A percentile compares a stretch with the other conserved stretches of the same genome.
phyloP scores from a whole-genome alignment of 2,329 filamentous ascomycete genomes.

The Blastomyces percursus region DNA sequence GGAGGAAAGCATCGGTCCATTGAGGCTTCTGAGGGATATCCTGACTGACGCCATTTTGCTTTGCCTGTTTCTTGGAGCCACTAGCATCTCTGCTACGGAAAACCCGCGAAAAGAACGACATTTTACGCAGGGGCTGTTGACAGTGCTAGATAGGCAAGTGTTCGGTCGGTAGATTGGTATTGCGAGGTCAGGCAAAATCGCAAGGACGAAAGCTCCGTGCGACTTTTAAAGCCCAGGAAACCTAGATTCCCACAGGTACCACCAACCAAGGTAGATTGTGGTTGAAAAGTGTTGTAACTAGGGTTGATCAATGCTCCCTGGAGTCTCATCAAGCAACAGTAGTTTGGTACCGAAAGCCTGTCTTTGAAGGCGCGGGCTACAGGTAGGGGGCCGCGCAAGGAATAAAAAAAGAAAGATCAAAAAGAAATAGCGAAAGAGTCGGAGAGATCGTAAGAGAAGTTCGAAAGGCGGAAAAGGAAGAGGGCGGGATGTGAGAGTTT shows the following conservation, averaged over 20 bases:
- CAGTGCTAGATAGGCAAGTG: neutral
- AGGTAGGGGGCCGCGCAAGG: neutral
- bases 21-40: conserved; percentile 56
- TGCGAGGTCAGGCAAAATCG: neutral
- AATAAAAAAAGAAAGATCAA: neutral
- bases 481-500: neutral
- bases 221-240: neutral
- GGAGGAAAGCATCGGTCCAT: conserved; percentile 82
- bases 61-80: conserved; percentile 49
- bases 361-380: neutral
- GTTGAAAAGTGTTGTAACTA: neutral
- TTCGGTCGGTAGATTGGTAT: neutral
- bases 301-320: neutral
- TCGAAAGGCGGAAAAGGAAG: neutral
- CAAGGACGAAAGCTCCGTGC: neutral
- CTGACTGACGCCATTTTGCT: conserved; percentile 41
- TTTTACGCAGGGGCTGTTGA: conserved; percentile 19
- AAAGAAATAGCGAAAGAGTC: neutral
- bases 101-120: conserved; percentile 50
- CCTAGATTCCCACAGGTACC: neutral
- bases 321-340: neutral
- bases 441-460: neutral
- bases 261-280: neutral
- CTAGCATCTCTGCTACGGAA: conserved; percentile 66
- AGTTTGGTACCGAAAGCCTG: neutral